Evolutionary conservation across 352 stramenopile species (phyloP).

Genomic region (Halophytophthora polymorphica): DNA sequence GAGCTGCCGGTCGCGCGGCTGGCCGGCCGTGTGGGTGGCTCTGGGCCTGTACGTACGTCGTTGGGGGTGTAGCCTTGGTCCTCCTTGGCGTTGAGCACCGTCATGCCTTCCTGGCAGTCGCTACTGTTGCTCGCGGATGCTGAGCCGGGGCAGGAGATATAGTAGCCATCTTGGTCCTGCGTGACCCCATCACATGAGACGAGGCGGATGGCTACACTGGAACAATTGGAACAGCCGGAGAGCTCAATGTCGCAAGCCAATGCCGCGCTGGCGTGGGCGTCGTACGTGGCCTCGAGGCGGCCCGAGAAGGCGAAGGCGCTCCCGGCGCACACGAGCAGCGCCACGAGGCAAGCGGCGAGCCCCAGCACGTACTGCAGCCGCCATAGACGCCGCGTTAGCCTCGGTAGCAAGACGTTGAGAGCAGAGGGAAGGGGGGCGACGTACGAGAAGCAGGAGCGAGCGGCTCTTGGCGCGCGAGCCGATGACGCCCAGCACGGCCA

Average conservation of each 20-base stretch:
- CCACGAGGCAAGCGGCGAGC: slow-evolving; percentile 54
- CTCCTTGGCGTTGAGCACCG: slow-evolving; percentile 41
- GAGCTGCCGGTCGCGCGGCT: too few species aligned
- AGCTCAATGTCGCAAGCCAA: slow-evolving; percentile 73
- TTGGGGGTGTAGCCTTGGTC: slow-evolving; percentile 61
- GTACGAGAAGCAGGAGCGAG: slow-evolving; percentile 73
- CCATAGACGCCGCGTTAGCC: slow-evolving; percentile 3
- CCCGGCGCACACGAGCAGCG: slow-evolving; percentile 57
- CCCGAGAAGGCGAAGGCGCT: slow-evolving; percentile 70
- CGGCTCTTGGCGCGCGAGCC: slow-evolving; percentile 70
- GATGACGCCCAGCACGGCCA: slow-evolving; percentile 68
- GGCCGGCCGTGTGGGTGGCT: too few species aligned
- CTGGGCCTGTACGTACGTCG: slow-evolving; percentile 71
- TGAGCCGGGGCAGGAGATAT: slow-evolving; percentile 34
- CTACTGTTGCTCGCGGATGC: slow-evolving; percentile 8
- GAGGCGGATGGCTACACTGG: slow-evolving; percentile 22
- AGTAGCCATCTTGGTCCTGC: slow-evolving; percentile 29
- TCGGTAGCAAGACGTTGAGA: neutral
- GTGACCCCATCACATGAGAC: slow-evolving; percentile 42
- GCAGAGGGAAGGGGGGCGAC: slow-evolving; percentile 6
- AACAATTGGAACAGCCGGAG: slow-evolving; percentile 77
- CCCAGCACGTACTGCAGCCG: slow-evolving; percentile 61
- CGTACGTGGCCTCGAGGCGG: slow-evolving; percentile 51
- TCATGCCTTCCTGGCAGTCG: slow-evolving; percentile 49
- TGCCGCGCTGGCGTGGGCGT: slow-evolving; percentile 31